These are phyloP conservation scores for Lactarius tabidus DNA, from an alignment of 768 basidiomycete genomes.

Conservation along the genomic window DNA sequence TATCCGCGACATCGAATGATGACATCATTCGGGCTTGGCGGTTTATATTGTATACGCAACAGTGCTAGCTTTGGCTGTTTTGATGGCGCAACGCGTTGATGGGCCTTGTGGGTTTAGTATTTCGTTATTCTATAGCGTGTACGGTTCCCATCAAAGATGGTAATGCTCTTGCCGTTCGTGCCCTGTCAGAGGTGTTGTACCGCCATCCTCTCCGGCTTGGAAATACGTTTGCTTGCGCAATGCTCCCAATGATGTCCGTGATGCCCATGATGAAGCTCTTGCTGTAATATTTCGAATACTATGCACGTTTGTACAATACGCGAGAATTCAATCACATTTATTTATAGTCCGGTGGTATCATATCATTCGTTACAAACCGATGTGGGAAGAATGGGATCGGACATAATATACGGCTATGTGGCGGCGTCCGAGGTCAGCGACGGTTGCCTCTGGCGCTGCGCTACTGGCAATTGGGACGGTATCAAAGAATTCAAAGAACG, in stretches of 20 bases:
- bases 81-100: too few relatives aligned
- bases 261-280: not conserved
- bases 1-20: not conserved
- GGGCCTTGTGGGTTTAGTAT: not conserved
- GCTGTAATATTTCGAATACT: not conserved
- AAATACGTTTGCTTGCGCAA: not conserved
- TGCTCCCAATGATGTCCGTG: not conserved
- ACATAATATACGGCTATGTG: not conserved
- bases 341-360: not conserved
- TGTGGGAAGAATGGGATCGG: not conserved
- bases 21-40: not conserved
- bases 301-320: not conserved
- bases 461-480: not conserved
- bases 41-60: not conserved
- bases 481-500: conserved; percentile 3
- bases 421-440: not conserved
- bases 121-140: not conserved
- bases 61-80: not conserved
- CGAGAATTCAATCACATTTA: not conserved
- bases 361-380: not conserved
- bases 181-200: not conserved
- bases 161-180: not conserved
- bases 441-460: conserved; percentile 1
- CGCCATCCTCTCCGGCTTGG: not conserved
- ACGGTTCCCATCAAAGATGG: not conserved